A percentile compares a stretch with the other conserved stretches of the same genome.
Evolutionary conservation across 306 rosid genomes (phyloP).

Genomic region (Senna siamea): DNA sequence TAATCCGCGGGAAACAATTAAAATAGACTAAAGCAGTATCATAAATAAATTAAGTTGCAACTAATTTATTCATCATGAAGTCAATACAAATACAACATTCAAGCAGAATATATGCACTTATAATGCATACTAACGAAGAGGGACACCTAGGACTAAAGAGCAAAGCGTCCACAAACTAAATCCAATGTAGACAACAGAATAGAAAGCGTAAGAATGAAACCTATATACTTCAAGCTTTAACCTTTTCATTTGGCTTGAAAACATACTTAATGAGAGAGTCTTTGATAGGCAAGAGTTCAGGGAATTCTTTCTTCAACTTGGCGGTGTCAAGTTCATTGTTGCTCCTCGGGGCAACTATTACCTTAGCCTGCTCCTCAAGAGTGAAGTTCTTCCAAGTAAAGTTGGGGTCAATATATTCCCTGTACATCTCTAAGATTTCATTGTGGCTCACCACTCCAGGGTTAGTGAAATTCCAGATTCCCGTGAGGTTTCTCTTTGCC

Average conservation of each 20-base stretch:
- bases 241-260: conserved; percentile 69
- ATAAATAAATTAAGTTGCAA: conserved; percentile 37
- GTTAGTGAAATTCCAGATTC: conserved; percentile 84
- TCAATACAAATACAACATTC: conserved; percentile 39
- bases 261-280: conserved; percentile 83
- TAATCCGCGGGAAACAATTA: not conserved
- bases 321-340: conserved; percentile 81
- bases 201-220: conserved; percentile 28
- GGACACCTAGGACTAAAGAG: conserved; percentile 24
- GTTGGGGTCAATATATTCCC: conserved; percentile 64
- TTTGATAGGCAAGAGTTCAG: conserved; percentile 78
- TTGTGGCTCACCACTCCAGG: conserved; percentile 97
- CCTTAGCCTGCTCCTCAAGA: conserved; percentile 93
- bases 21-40: not conserved
- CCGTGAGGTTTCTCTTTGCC: conserved; percentile 93
- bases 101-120: conserved; percentile 32
- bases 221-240: conserved; percentile 41
- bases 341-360: conserved; percentile 82
- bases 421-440: conserved; percentile 81
- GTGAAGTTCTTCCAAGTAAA: conserved; percentile 79
- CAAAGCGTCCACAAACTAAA: conserved; percentile 35
- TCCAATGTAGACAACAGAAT: conserved; percentile 26
- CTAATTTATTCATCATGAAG: conserved; percentile 46
- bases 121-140: conserved; percentile 20
- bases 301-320: conserved; percentile 73